Evolutionary conservation across 768 basidiomycete species (phyloP), one percentile per base, ranked within the genome.

Genomic region (Polyporus arcularius): DNA sequence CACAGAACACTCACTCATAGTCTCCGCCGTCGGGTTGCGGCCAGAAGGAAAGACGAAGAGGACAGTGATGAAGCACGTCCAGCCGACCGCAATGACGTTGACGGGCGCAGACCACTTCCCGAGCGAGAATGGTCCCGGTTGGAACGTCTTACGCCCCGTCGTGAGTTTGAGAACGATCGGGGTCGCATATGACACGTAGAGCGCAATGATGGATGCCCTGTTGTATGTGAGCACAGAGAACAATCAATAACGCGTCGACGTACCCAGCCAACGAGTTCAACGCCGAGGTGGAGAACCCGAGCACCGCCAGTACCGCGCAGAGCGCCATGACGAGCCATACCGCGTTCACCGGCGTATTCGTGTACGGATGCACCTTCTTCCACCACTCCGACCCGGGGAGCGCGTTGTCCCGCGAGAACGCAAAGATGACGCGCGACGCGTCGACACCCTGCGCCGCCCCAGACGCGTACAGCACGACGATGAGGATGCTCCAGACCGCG

Each of bases 31-130:
- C 35, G 35, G 35, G 3, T 35, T 35, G 35, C 6, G 7, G 7
- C 35, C 35, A 3, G 35, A 35, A 9, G 60, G 60, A 41, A 69
- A 69, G 53, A 63, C 60, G 39, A 66, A 53, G 10, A 69, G 62
- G 7, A 65, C 63, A 43, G 67, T 58, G 46, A 69, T 64, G 61
- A 69, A 69, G n/a, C 60, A 51, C 52, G 63, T 62, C 68, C 68
- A 69, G 6, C 62, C 60, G 8, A 67, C 64, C 3, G 68, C 68
- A 14, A 66, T 32, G 38, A 53, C 55, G 5, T 66, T 51, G n/a
- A 69, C 61, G 1, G 56, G 31, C 21, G 45, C 59, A 14, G 49
- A 62, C 57, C 59, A 67, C 26, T 60, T 43, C 4, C 68, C 68
- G 30, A 69, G 64, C 49, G 63, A 59, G 66, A 65, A 69, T 12